Evolutionary conservation across 495 filamentous ascomycete genomes (phyloP).

Genomic region (Hypoxylon rickii): DNA sequence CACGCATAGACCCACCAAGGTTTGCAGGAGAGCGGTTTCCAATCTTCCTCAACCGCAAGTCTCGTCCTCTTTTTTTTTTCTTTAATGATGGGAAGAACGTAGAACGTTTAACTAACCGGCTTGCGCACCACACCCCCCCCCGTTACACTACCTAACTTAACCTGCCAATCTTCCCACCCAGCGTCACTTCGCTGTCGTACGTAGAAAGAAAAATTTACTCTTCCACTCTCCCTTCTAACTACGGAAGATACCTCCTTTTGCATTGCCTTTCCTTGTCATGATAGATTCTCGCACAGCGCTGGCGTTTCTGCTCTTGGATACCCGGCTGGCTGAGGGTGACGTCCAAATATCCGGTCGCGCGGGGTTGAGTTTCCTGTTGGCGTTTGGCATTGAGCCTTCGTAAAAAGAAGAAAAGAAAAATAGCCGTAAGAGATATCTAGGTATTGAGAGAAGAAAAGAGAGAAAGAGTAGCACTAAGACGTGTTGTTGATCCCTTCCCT

Average conservation of each 20-base stretch:
- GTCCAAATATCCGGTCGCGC: constrained; percentile 35
- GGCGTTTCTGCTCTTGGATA: constrained; percentile 34
- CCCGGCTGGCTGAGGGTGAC: constrained; percentile 35
- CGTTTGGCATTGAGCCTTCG: constrained; percentile 2
- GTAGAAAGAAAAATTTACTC: constrained; percentile 13
- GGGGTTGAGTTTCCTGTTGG: constrained; percentile 22
- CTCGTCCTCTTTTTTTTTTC: too few relatives aligned
- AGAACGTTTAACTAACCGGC: constrained; percentile 36
- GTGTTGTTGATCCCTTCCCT: constrained; percentile 34
- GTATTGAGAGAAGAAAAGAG: constrained; percentile 4
- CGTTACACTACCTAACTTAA: constrained; percentile 30
- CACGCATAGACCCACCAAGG: constrained; percentile 23
- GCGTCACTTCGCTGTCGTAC: constrained; percentile 14
- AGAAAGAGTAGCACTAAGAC: constrained; percentile 22
- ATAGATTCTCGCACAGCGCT: constrained; percentile 25
- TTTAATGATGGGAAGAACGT: constrained; percentile 24
- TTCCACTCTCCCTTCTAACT: background rate
- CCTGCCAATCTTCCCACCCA: constrained; percentile 11
- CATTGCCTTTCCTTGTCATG: constrained; percentile 33
- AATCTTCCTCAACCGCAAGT: constrained; percentile 20
- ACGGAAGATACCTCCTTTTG: constrained; percentile 11
- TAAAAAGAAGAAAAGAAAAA: constrained; percentile 2
- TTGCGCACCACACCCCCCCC: constrained; percentile 16
- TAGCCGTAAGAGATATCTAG: background rate
- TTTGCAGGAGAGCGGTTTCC: constrained; percentile 27